These are phyloP conservation scores for Geopyxis carbonaria DNA, from an alignment of 495 filamentous ascomycete genomes.

Conservation along the genomic window DNA sequence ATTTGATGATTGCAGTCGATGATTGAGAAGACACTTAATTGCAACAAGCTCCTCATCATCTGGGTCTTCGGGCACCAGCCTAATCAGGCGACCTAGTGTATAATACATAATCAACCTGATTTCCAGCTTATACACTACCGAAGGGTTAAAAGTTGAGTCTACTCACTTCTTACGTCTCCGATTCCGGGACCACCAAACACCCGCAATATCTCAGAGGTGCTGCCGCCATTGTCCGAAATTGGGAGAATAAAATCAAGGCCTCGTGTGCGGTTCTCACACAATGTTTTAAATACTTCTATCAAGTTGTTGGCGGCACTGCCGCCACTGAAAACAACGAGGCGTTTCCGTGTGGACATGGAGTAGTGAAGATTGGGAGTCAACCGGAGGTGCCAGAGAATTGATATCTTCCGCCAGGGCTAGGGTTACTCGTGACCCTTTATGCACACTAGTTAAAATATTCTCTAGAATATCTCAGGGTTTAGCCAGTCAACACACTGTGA, in stretches of 20 bases:
- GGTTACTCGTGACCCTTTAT: too few species aligned
- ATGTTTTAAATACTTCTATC: slow-evolving; percentile 69
- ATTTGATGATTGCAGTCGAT: slow-evolving; percentile 49
- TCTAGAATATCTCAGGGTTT: too few species aligned
- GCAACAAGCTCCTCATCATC: slow-evolving; percentile 47
- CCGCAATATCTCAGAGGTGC: slow-evolving; percentile 75
- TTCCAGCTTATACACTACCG: not conserved
- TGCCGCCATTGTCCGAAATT: slow-evolving; percentile 89
- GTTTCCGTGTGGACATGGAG: slow-evolving; percentile 26
- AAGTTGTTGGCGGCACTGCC: slow-evolving; percentile 87
- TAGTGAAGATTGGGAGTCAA: too few species aligned
- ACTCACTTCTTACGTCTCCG: slow-evolving; percentile 75
- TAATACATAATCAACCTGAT: not conserved
- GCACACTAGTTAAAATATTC: too few species aligned
- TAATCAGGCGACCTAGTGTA: slow-evolving; percentile 59
- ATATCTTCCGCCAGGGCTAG: too few species aligned
- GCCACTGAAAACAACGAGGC: slow-evolving; percentile 70
- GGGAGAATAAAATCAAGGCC: slow-evolving; percentile 52
- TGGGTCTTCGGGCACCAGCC: slow-evolving; percentile 54
- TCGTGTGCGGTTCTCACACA: slow-evolving; percentile 53
- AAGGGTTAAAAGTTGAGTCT: slow-evolving; percentile 2
- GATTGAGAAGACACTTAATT: slow-evolving; percentile 68
- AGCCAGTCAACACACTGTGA: too few species aligned
- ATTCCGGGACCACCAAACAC: slow-evolving; percentile 90
- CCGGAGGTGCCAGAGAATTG: too few species aligned